phyloP scores from a whole-genome alignment of 2,329 filamentous ascomycete species.

The Aureobasidium sp. region DNA sequence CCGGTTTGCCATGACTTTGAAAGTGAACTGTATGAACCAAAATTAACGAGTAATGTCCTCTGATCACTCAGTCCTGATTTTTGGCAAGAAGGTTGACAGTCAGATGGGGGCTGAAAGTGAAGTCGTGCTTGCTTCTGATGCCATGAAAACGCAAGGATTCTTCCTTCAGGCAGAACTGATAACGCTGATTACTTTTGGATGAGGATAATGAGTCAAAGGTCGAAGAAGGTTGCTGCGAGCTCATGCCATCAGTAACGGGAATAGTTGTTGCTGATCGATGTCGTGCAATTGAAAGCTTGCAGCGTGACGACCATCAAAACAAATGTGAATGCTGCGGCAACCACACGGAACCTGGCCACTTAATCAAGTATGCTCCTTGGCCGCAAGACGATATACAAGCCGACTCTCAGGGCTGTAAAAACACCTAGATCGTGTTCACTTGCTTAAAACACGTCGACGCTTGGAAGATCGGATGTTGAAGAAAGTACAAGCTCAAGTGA shows the following conservation, averaged over 20 bases:
- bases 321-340: background rate
- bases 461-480: background rate
- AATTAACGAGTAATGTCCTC: background rate
- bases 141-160: background rate
- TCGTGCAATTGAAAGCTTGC: background rate
- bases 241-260: background rate
- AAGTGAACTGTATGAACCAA: background rate
- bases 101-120: background rate
- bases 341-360: background rate
- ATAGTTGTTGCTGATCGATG: background rate
- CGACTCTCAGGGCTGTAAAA: background rate
- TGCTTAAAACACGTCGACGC: background rate
- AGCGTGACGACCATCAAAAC: background rate
- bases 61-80: no score
- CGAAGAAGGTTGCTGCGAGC: background rate
- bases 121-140: background rate
- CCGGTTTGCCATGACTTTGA: background rate
- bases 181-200: background rate
- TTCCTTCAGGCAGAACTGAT: background rate
- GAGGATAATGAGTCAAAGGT: constrained; percentile 2
- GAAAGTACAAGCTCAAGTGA: background rate
- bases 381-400: background rate
- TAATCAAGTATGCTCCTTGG: background rate
- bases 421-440: background rate
- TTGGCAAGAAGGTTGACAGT: background rate